Conservation (phyloP, 2,329 filamentous ascomycete genomes). For the Fusarium nematophilum region DNA sequence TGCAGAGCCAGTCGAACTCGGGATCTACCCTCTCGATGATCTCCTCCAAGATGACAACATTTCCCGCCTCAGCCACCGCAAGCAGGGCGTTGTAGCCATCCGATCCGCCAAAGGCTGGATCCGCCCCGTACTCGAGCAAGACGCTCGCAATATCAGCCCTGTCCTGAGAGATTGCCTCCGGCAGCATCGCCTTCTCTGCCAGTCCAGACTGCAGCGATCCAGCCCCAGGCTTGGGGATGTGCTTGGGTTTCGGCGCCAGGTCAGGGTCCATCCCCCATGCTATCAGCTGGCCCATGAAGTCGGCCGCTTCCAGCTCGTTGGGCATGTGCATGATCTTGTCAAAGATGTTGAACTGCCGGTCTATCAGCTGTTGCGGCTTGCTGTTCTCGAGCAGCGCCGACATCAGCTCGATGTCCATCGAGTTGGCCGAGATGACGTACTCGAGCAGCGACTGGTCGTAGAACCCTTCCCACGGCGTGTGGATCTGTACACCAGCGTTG, state of each 20-base stretch:
- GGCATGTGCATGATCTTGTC: conserved; percentile 6
- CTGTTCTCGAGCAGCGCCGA: conserved; percentile 21
- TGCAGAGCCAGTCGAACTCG: conserved; percentile 30
- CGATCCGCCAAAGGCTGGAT: conserved; percentile 22
- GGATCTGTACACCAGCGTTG: conserved; percentile 18
- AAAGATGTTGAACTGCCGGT: conserved; percentile 29
- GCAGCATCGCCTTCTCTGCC: conserved; percentile 23
- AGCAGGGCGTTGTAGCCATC: conserved; percentile 29
- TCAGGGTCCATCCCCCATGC: conserved; percentile 32
- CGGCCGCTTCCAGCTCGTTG: conserved; percentile 1
- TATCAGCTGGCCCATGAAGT: conserved; percentile 22
- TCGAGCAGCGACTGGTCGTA: conserved; percentile 25
- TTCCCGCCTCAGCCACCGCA: conserved; percentile 22
- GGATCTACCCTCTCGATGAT: conserved; percentile 20
- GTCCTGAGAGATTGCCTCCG: conserved; percentile 16
- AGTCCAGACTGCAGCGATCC: not conserved
- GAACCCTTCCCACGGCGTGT: conserved; percentile 11
- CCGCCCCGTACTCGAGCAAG: conserved; percentile 32
- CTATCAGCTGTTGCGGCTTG: conserved; percentile 12
- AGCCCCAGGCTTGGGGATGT: not conserved
- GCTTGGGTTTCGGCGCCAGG: not conserved
- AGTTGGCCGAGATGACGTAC: conserved; percentile 11
- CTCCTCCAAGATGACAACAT: conserved; percentile 25
- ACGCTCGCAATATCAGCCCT: conserved; percentile 16
- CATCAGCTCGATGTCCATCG: conserved; percentile 15